Conservation (phyloP, 192 early-diverging fungal species). For the Rhizophagus prolifer region DNA sequence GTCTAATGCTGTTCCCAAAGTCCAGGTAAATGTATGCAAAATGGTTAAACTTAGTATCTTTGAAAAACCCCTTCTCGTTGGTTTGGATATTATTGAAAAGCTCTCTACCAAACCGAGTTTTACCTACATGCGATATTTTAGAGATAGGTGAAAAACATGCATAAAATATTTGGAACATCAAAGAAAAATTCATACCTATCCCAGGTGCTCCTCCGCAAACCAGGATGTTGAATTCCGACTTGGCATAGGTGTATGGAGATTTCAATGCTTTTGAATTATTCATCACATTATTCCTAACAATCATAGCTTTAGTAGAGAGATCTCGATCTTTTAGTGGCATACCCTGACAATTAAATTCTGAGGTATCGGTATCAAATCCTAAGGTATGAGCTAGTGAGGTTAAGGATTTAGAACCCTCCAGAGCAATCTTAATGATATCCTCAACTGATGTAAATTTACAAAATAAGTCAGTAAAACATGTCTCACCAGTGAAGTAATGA, state of each 20-base stretch:
- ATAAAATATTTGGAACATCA: slow-evolving; percentile 1
- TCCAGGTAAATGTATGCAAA: slow-evolving; percentile 31
- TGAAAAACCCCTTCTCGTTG: neutral
- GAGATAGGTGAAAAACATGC: slow-evolving; percentile 12
- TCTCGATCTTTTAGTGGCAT: too few species aligned
- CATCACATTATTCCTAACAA: too few species aligned
- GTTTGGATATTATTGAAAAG: slow-evolving; percentile 16
- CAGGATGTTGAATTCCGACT: slow-evolving; percentile 23
- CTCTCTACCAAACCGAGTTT: slow-evolving; percentile 24
- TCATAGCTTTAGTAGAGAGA: too few species aligned
- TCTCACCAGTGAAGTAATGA: too few species aligned
- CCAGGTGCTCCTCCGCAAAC: slow-evolving; percentile 31
- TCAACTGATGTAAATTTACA: too few species aligned
- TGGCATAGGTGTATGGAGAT: neutral
- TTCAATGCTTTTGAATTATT: too few species aligned
- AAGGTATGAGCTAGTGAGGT: too few species aligned
- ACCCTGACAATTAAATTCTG: too few species aligned
- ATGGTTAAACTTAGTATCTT: neutral
- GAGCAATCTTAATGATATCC: too few species aligned
- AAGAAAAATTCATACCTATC: slow-evolving; percentile 24
- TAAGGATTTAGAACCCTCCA: too few species aligned
- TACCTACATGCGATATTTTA: slow-evolving; percentile 23
- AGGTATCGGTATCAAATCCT: too few species aligned
- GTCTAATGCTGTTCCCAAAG: neutral
- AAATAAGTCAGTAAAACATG: too few species aligned